These are phyloP conservation scores for Nitzschia inconspicua DNA, from an alignment of 108 stramenopile species.

Conservation along the genomic window DNA sequence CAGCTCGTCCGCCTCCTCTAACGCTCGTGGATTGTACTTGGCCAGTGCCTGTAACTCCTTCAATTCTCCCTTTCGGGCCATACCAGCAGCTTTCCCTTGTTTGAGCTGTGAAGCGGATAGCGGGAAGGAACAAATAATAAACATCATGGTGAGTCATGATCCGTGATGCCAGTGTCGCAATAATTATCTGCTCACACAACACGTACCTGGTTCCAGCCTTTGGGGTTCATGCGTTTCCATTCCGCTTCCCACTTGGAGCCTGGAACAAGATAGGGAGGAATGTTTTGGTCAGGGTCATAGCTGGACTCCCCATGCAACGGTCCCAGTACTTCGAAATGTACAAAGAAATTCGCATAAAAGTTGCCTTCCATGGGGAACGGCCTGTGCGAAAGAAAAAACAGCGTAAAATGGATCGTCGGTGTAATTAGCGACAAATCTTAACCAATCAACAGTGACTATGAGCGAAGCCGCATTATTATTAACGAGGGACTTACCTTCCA, in stretches of 20 bases:
- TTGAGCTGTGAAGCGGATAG: too few species aligned
- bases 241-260: slow-evolving; percentile 36
- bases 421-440: too few species aligned
- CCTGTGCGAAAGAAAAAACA: slow-evolving; percentile 47
- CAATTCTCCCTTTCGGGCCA: slow-evolving; percentile 28
- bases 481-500: slow-evolving; percentile 38
- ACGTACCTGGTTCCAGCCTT: slow-evolving; percentile 36
- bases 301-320: not conserved
- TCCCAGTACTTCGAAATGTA: slow-evolving; percentile 59
- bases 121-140: too few species aligned
- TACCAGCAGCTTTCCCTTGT: slow-evolving; percentile 19
- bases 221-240: slow-evolving; percentile 25
- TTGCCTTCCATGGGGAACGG: slow-evolving; percentile 63
- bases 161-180: slow-evolving; percentile 41
- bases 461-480: too few species aligned
- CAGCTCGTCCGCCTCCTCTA: slow-evolving; percentile 27
- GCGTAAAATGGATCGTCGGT: not conserved
- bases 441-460: too few species aligned
- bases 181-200: not conserved
- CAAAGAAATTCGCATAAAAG: slow-evolving; percentile 62
- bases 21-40: slow-evolving; percentile 4
- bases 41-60: slow-evolving; percentile 5
- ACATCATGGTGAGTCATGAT: slow-evolving; percentile 43
- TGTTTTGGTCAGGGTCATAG: slow-evolving; percentile 18
- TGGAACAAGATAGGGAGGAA: slow-evolving; percentile 53